Evolutionary conservation across 2,329 filamentous ascomycete genomes (phyloP), one percentile per base, ranked within the genome.

Genomic region (Colletotrichum somersetense): DNA sequence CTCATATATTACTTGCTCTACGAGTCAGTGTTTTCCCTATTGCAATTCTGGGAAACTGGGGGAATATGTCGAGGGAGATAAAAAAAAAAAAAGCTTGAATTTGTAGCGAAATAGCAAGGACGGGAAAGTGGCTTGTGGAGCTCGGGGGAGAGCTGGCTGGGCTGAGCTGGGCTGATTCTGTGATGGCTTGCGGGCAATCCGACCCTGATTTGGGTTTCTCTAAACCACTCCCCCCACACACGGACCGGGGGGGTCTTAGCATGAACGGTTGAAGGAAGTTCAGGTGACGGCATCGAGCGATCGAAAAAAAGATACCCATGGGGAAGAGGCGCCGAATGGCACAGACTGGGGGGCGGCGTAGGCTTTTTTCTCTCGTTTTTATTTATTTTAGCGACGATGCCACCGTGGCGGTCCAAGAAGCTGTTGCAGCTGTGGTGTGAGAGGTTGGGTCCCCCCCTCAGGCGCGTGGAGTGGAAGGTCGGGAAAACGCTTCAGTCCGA

Each of bases 321-420:
- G 2, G 5, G 33, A 35, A 33, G 57, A 68, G 44, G 58, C 64
- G 52, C 64, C 52, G 57, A 63, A 18, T 64, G 30, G 65, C 68
- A 68, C 65, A 44, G 68, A 57, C 68, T 40, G 26, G 55, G 42
- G 40, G 40, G 20, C 40, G 56, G 35, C 11, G 26, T 7, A 16
- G 40, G 55, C 11, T 30, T 55, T n/a, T 40, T 44, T n/a, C n/a
- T n/a, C n/a, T n/a, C n/a, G n/a, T n/a, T n/a, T n/a, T n/a, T n/a
- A n/a, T n/a, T n/a, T n/a, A n/a, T n/a, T n/a, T 18, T 55, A n/a
- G 35, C 26, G 50, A 38, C 40, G 35, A 53, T 63, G 50, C 18
- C 42, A 23, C 2, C 20, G 35, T 8, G 38, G 52, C 52, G 12
- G 12, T 3, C 11, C 14, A n/a, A 58, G 33, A 46, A 42, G 53